Percentiles rank a stretch among this genome's conserved stretches.
Conservation (phyloP, 768 basidiomycete species). For the Tulasnella sp. region DNA sequence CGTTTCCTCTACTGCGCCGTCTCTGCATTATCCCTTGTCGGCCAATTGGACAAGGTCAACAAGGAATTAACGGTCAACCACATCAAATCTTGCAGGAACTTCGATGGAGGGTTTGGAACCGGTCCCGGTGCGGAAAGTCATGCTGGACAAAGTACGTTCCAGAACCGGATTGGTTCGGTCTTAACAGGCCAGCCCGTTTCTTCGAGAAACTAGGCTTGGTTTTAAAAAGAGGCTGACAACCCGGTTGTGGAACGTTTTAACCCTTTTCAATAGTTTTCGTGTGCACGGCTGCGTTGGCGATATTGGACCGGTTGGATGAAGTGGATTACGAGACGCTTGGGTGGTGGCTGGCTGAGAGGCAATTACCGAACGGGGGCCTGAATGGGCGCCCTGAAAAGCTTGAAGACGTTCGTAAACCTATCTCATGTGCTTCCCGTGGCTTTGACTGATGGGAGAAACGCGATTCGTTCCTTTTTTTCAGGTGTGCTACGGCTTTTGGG, state of each 20-base stretch:
- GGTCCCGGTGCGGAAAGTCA: constrained; percentile 85
- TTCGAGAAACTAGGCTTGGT: neutral
- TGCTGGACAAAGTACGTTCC: constrained; percentile 66
- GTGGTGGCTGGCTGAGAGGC: constrained; percentile 93
- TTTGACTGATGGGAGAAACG: neutral
- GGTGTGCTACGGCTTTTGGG: constrained; percentile 99
- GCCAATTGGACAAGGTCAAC: constrained; percentile 61
- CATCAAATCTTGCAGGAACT: constrained; percentile 74
- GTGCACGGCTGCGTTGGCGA: constrained; percentile 78
- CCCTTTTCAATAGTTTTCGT: constrained; percentile 64
- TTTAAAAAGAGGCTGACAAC: neutral
- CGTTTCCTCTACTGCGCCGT: constrained; percentile 88
- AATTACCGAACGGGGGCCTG: constrained; percentile 85
- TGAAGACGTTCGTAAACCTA: constrained; percentile 65
- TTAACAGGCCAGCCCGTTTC: neutral
- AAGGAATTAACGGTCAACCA: constrained; percentile 58
- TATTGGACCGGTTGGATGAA: constrained; percentile 69
- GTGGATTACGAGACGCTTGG: constrained; percentile 72
- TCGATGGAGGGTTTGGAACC: constrained; percentile 91
- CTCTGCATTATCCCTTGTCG: constrained; percentile 71
- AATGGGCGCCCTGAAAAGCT: constrained; percentile 98
- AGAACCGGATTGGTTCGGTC: neutral
- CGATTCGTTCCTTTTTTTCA: constrained; percentile 29
- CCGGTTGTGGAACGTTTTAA: neutral
- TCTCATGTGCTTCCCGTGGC: neutral